Evolutionary conservation across 768 basidiomycete species (phyloP).

Genomic region (Saitozyma podzolica): DNA sequence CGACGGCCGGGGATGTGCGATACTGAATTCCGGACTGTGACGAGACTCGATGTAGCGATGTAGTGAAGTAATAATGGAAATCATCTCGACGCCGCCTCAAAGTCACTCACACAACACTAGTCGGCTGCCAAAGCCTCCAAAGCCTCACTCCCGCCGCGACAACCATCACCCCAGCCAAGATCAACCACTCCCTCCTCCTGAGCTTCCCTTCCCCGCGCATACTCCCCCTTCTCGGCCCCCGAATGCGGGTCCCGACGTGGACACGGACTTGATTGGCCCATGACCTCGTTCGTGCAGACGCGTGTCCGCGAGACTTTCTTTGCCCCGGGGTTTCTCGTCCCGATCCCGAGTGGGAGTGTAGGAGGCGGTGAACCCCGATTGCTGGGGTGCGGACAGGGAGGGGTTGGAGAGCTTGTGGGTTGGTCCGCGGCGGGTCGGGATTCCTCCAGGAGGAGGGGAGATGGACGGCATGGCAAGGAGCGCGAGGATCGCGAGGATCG

Average conservation of each 20-base stretch:
- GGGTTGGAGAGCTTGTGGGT: background rate
- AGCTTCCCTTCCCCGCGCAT: conserved; percentile 17
- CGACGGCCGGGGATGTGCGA: background rate
- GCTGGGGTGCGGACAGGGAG: background rate
- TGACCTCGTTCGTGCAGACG: background rate
- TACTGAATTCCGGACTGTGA: no score
- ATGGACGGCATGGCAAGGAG: no score
- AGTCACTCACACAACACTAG: conserved; percentile 81
- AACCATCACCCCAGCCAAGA: conserved; percentile 47
- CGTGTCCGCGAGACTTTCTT: background rate
- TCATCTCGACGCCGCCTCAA: no score
- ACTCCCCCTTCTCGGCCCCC: background rate
- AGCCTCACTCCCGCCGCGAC: conserved; percentile 79
- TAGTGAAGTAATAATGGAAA: no score
- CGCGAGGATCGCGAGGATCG: no score
- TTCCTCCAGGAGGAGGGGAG: background rate
- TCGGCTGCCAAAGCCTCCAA: conserved; percentile 79
- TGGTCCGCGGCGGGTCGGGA: background rate
- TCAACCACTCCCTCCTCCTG: conserved; percentile 34
- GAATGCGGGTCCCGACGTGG: no score
- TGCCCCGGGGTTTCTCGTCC: no score
- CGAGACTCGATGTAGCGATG: background rate
- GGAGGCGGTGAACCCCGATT: background rate
- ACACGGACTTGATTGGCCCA: background rate
- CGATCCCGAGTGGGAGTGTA: no score